Conservation (phyloP, 148 eudicot genomes). For the Arctostaphylos glauca region DNA sequence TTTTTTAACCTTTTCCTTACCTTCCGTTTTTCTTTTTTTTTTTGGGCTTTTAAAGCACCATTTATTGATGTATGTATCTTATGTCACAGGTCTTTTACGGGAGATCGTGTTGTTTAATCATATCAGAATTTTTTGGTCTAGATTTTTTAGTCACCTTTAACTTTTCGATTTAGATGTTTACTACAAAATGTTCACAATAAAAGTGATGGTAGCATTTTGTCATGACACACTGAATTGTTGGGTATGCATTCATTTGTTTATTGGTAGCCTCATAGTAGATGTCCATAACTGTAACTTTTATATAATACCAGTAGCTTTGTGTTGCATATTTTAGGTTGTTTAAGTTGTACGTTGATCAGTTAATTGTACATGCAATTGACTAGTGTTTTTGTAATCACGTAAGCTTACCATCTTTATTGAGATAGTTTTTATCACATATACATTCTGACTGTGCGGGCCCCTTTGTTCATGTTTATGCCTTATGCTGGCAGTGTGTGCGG, state of each 20-base stretch:
- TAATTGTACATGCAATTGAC: neutral
- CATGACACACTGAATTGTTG: neutral
- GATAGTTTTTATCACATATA: neutral
- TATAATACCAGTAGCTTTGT: neutral
- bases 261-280: neutral
- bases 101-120: neutral
- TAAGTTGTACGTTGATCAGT: neutral
- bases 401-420: neutral
- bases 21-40: neutral
- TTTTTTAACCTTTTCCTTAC: neutral
- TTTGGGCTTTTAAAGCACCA: neutral
- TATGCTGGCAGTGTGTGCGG: neutral
- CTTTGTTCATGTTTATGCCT: neutral
- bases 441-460: neutral
- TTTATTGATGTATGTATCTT: neutral
- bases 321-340: constrained; percentile 1
- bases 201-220: neutral
- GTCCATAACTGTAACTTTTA: neutral
- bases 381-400: neutral
- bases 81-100: neutral
- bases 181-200: neutral
- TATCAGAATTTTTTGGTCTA: neutral
- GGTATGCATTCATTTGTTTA: neutral
- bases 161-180: neutral
- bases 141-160: neutral